Evolutionary conservation across 257 asterid genomes (phyloP), one percentile per base, ranked within the genome.

Genomic region (Striga asiatica): DNA sequence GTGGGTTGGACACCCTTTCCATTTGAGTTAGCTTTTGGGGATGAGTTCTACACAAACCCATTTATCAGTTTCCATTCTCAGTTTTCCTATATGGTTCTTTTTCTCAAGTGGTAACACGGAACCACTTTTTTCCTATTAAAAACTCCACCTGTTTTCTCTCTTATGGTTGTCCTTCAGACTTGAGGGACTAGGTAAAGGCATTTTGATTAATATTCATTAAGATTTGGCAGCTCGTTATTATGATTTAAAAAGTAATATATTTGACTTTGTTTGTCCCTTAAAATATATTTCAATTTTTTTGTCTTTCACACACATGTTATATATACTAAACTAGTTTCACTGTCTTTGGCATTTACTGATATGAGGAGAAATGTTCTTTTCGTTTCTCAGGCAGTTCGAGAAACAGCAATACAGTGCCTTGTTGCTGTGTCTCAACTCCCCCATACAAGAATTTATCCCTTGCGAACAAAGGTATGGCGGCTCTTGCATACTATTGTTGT

Each of bases 381-480:
- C 32, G 57, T 12, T 73, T 74, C 62, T 65, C 82, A 89, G 97
- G 84, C 73, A 61, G 61, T 87, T 50, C 82, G 98, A 19, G 94
- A 84, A 75, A 84, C 92, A 41, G 92, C 95, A 45, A 61, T 91
- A 60, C 98, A 91, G 70, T 87, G 98, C 78, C 94, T 91, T 64
- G 76, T 72, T 66, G 89, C 96, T 65, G 70, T 80, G 73, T 76
- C 93, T 43, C 65, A 71, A 61, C 82, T 87, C 49, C 95, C 95
- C 47, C 67, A 87, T 63, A 53, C 88, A 50, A 78, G 87, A 78
- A 73, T 87, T 55, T 91, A 78, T 76, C 96, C 98, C 55, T 56
- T 74, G 58, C 72, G 88, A 77, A 45, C 67, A 14, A 81, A 84
- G 96, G 98, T 86, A 62, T 27, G 45, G 55, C 49, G 16, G 19